Evolutionary conservation across 2,329 filamentous ascomycete genomes (phyloP).

Genomic region (Stemphylium beticola): DNA sequence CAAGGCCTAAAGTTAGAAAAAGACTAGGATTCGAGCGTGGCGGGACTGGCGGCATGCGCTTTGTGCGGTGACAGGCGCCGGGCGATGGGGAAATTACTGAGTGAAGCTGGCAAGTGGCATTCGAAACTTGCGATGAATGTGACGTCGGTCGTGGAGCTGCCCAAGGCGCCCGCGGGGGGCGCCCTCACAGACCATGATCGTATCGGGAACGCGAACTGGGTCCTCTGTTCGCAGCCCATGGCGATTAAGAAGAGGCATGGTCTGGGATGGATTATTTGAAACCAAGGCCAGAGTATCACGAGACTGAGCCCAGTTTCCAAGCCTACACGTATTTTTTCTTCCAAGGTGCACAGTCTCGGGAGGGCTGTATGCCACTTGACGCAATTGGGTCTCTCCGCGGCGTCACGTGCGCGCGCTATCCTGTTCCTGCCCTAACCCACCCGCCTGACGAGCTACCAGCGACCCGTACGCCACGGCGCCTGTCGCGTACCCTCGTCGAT

Average conservation of each 20-base stretch:
- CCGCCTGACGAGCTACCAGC: neutral
- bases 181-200: neutral
- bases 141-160: slow-evolving; percentile 30
- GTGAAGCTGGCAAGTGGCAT: slow-evolving; percentile 10
- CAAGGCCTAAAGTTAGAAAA: slow-evolving; percentile 16
- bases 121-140: slow-evolving; percentile 23
- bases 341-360: neutral
- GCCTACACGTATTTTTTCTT: no score
- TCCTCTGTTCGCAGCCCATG: no score
- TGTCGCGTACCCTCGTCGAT: slow-evolving; percentile 12
- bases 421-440: slow-evolving; percentile 17
- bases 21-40: slow-evolving; percentile 11
- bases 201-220: no score
- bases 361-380: slow-evolving; percentile 4
- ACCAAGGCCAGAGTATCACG: neutral
- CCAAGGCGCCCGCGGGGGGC: neutral
- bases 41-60: slow-evolving; percentile 25
- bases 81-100: slow-evolving; percentile 6
- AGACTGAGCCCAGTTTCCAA: neutral
- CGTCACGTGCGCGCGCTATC: slow-evolving; percentile 12
- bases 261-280: neutral
- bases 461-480: neutral
- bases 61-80: slow-evolving; percentile 7
- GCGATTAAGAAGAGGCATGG: no score
- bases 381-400: slow-evolving; percentile 15